Evolutionary conservation across 805 yeast species (phyloP), one percentile per base, ranked within the genome.

Genomic region (Ogataea paradorogensis): DNA sequence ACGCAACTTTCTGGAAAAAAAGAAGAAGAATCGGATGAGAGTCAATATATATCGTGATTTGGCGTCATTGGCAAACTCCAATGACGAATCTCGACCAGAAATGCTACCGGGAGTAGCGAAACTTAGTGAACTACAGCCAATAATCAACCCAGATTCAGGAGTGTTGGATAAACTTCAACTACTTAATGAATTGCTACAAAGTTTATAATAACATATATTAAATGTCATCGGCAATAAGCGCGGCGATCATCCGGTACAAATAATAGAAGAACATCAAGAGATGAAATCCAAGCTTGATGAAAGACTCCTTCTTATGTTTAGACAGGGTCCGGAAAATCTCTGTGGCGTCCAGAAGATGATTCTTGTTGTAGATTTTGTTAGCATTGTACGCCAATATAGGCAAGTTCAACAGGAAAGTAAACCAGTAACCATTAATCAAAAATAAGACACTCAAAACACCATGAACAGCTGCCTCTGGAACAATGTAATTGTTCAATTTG

Each of bases 301-400:
- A 89, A 45, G 88, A 76, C 68, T 90, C 98, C 64, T 84, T 84
- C 78, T 93, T 91, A 71, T 90, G 95, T 60, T 84, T 86, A 55
- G 87, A 77, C 59, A 91, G 76, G 29, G 97, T 90, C 71, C 98
- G 80, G 70, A 93, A 93, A 57, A 91, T 93, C 66, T 91, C 97
- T 30, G 99, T 91, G 43, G 98, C 98, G 65, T 93, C 99, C 63
- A 90, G 79, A 48, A 86, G 70, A 62, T 91, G 90, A 62, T 82
- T 80, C 66, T 87, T 88, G 55, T 77, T 78, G 63, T 82, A 66
- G 58, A 87, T 77, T 65, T 86, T 86, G 71, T 84, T 82, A 44
- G 71, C 80, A 62, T 93, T 93, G 73, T 73, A 93, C 21, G 89
- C 93, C 39, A 86, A 66, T 47, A 93, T 71, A 33, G 98, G 97